These are phyloP conservation scores for Ceratobasidium sp. DNA, from an alignment of 1,284 basidiomycete species.

Conservation along the genomic window DNA sequence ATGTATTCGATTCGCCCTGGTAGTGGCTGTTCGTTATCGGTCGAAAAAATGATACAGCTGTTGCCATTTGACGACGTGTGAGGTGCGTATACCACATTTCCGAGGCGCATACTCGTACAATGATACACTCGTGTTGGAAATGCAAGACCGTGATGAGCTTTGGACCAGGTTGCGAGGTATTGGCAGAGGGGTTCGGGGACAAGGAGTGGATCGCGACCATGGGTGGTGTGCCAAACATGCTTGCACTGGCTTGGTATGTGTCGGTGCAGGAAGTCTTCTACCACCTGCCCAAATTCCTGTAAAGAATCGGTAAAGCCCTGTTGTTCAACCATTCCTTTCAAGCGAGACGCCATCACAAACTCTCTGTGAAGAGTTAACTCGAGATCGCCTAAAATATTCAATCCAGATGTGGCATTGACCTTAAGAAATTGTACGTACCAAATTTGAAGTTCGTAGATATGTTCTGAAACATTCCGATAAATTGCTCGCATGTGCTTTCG, in stretches of 20 bases:
- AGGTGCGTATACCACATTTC: conserved; percentile 1
- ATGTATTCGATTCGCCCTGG: background rate
- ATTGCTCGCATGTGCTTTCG: conserved; percentile 11
- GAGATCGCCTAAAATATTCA: conserved; percentile 2
- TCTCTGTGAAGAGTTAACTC: conserved; percentile 26
- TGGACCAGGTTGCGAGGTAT: background rate
- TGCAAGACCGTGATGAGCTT: background rate
- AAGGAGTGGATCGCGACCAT: background rate
- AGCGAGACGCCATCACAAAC: conserved; percentile 4
- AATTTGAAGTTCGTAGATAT: conserved; percentile 29
- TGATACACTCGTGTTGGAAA: background rate
- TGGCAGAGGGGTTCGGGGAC: background rate
- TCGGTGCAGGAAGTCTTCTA: background rate
- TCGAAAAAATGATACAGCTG: background rate
- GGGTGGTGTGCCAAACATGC: background rate
- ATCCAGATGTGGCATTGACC: too few relatives aligned
- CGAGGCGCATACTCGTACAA: background rate
- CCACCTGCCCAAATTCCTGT: background rate
- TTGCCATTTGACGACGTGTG: background rate
- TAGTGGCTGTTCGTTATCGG: background rate
- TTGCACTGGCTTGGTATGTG: background rate
- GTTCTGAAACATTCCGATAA: too few relatives aligned
- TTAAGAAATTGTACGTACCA: conserved; percentile 14
- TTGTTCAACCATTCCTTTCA: background rate
- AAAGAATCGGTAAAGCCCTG: background rate